Conservation (phyloP, 140 eudicot genomes). For the Cichorium intybus region DNA sequence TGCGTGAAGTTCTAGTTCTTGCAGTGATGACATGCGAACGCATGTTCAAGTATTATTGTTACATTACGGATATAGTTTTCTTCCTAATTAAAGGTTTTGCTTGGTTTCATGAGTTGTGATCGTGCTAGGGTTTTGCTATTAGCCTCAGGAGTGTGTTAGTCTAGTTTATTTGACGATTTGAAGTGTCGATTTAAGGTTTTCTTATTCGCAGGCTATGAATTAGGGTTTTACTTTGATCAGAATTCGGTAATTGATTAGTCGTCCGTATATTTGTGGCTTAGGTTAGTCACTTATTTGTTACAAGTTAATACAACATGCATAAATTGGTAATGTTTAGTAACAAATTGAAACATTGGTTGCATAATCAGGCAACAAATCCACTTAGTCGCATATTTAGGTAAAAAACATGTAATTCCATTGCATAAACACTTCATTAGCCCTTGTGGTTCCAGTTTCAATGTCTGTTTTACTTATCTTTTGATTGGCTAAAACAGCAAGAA, state of each 20-base stretch:
- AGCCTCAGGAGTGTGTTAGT: conserved; percentile 6
- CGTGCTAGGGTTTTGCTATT: conserved; percentile 27
- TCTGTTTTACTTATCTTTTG: background rate
- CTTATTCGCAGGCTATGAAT: background rate
- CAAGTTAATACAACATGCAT: background rate
- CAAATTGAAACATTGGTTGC: background rate
- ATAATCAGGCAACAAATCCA: background rate
- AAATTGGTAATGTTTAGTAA: background rate
- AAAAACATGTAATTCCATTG: background rate
- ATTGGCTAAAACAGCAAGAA: conserved; percentile 55
- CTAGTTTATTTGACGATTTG: conserved; percentile 10
- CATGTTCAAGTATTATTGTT: background rate
- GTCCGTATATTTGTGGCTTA: background rate
- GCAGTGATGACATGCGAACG: background rate
- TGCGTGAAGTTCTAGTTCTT: conserved; percentile 8
- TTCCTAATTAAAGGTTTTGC: conserved; percentile 24
- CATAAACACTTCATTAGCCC: background rate
- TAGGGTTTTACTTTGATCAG: conserved; percentile 39
- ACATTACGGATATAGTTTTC: conserved; percentile 1
- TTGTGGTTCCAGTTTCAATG: background rate
- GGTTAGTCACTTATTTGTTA: background rate
- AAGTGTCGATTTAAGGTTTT: conserved; percentile 14
- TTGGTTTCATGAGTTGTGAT: conserved; percentile 21
- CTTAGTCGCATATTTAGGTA: background rate
- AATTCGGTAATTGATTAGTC: conserved; percentile 1